Base-by-base conservation (phyloP, 1,284 basidiomycete species). In the Mycena sp. region DNA sequence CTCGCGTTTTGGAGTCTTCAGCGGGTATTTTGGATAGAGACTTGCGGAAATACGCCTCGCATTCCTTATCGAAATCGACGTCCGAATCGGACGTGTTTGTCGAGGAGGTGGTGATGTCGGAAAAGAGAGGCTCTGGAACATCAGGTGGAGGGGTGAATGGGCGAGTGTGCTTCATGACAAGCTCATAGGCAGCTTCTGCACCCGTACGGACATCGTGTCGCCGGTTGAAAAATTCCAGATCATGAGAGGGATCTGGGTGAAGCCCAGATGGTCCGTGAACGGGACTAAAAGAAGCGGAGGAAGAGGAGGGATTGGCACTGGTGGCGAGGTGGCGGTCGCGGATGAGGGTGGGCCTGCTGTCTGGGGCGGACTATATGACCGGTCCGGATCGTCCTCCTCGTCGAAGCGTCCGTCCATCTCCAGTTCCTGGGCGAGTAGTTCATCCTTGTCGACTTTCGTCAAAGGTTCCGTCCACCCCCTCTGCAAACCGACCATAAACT, bases 171-270 rank as follows among this genome's bases (percentile, higher is more conserved):
- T 83, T 83, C 74, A 86, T 83, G 64, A 97, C 86, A 58, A 99
- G 82, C 26, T 83, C 81, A 72, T 94, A 90, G 0, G 90, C 96
- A 10, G 91, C 91, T 69, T 98, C 90, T 17, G 92, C 92, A 40
- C 96, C 96, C 19, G 86, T 78, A 4, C 79, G 84, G 7, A 94
- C 94, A 69, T 91, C 88, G 57, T 88, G 79, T n/a, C 95, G 89
- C 74, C 93, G 90, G 72, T 95, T 96, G 83, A 98, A 99, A 78
- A 95, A 97, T 70, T 91, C 84, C 88, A 90, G 58, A 98, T 87
- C 91, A 98, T 96, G 67, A 87, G 78, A 5, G 96, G 96, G 64
- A 98, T 90, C 72, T 95, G 93, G 40, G 83, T 84, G 77, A 98
- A 88, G 16, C 97, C 96, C 59, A 98, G 86, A 69, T 92, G 85